Evolutionary conservation across 306 rosid genomes (phyloP), one percentile per base, ranked within the genome.

Genomic region (Leucaena leucocephala): DNA sequence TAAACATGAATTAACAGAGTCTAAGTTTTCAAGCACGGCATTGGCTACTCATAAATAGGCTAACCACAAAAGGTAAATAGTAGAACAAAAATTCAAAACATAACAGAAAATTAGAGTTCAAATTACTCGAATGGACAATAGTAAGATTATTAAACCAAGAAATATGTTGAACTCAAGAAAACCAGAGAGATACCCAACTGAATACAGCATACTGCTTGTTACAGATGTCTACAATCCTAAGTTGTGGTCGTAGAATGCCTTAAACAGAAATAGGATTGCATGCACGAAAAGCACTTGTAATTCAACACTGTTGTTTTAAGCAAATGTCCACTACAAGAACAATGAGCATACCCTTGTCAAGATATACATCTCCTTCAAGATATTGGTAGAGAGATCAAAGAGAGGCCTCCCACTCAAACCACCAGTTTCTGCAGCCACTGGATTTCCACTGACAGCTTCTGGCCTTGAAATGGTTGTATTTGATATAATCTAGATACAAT

Each of bases 331-430:
- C 59, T 7, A 54, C 49, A 62, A 74, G 76, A 55, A 67, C 66
- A 68, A 82, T 59, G 78, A 64, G 62, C 88, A 34, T 90, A 93
- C 98, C 98, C 90, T 91, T 10, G 99, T 95, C 91, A 95, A 89
- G 78, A 76, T 59, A 82, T 91, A 95, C 99, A 93, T 93, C 62
- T 91, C 93, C 88, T 90, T 93, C 85, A 95, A 84, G 75, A 90
- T 68, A 70, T 84, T 71, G 84, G 99, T 95, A 48, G 99, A 91
- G 61, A 80, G 84, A 82, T 81, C 50, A 57, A 93, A 87, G 69
- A 95, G 97, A 78, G 99, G 99, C 89, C 87, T 95, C 89, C 99
- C 99, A 91, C 99, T 95, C 82, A 95, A 84, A 55, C 99, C 99
- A 57, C 99, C 99, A 84, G 86, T 50, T 93, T 95, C 98, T 50